phyloP scores from a whole-genome alignment of 2,329 filamentous ascomycete genomes.

The Calycina herbarum region DNA sequence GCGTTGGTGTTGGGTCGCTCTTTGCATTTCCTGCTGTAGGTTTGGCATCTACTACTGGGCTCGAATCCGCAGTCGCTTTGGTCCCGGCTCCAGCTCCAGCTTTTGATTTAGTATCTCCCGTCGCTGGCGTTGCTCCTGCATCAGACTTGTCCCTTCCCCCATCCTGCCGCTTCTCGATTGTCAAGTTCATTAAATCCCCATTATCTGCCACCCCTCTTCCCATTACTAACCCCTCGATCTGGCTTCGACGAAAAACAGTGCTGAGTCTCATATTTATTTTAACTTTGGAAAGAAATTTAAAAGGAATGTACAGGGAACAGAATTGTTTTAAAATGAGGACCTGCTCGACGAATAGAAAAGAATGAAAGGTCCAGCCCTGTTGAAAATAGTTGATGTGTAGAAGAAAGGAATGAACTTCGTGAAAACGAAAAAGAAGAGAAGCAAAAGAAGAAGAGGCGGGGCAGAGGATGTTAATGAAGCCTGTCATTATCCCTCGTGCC shows the following conservation, averaged over 20 bases:
- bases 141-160: neutral
- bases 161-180: neutral
- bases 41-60: neutral
- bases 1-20: neutral
- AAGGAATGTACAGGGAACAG: neutral
- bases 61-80: neutral
- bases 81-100: neutral
- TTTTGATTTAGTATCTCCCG: neutral
- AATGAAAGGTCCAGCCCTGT: slow-evolving; percentile 3
- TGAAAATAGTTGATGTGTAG: neutral
- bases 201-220: neutral
- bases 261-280: slow-evolving; percentile 4
- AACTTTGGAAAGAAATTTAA: neutral
- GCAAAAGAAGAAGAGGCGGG: neutral
- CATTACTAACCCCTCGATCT: slow-evolving; percentile 5
- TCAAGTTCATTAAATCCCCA: neutral
- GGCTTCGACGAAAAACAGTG: neutral
- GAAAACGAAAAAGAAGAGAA: neutral
- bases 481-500: neutral
- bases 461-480: neutral
- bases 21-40: neutral
- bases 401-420: slow-evolving; percentile 7
- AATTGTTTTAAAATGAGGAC: slow-evolving; percentile 3
- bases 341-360: slow-evolving; percentile 8
- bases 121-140: neutral